Base-by-base conservation (phyloP, 305 asterid genomes). In the Solanum hybrid region DNA sequence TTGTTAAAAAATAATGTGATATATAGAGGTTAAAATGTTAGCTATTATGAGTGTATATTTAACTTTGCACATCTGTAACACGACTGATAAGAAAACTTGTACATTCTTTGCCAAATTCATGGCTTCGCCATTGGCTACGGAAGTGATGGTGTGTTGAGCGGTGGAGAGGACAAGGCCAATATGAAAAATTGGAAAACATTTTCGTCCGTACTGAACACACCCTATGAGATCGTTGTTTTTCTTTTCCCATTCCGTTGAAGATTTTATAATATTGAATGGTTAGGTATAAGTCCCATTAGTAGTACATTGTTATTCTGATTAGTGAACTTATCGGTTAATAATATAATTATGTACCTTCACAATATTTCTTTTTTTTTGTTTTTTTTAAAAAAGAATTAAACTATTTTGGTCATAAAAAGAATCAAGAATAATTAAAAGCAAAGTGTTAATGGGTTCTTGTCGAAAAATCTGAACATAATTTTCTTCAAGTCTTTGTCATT, bases 401-500 rank as follows among this genome's bases (percentile, higher is more conserved):
- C 35, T 45, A 56, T 36, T 56, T 85, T 77, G 89, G 85, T 51
- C 51, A 38, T 78, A 91, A 86, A 82, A 88, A 92, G 82, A 56
- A 91, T 79, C 87, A 88, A 90, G 76, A 81, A 81, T 60, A 27
- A 75, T 11, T 34, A 85, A 87, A 37, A 51, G 26, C 64, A 17
- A 66, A 79, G 31, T 84, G 91, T 31, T 88, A 91, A 89, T 89
- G 92, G 92, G 87, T 93, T 94, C 93, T 92, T 93, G 91, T 92
- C 91, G 86, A 93, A 90, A 93, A 87, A 92, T 92, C 90, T 89
- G 91, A 89, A 88, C 88, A 89, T 69, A 89, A 89, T 85, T 92
- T 86, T 88, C 86, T 71, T n/a, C 76, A 89, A 87, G 82, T 90
- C 88, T 88, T 93, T 90, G 90, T 76, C 87, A 81, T 56, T 60